phyloP scores from a whole-genome alignment of 108 stramenopile genomes.

The Nitzschia inconspicua region DNA sequence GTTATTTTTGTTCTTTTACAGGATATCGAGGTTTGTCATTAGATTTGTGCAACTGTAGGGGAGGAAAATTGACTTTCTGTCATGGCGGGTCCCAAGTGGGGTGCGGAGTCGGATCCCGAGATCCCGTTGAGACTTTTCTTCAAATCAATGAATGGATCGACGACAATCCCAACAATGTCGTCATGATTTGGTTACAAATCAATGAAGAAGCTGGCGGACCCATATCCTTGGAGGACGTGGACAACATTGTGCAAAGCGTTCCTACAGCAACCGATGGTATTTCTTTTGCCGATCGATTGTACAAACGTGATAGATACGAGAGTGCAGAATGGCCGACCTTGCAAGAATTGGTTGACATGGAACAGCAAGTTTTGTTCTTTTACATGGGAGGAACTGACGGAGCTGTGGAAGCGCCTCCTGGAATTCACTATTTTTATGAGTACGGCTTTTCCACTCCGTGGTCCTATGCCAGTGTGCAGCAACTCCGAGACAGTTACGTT shows the following conservation, averaged over 20 bases:
- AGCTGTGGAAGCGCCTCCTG: slow-evolving; percentile 20
- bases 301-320: slow-evolving; percentile 2
- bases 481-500: slow-evolving; percentile 31
- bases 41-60: slow-evolving; percentile 63
- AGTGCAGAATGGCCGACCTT: slow-evolving; percentile 53
- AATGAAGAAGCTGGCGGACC: slow-evolving; percentile 28
- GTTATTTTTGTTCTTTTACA: not conserved
- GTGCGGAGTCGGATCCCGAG: slow-evolving; percentile 51
- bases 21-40: slow-evolving; percentile 64
- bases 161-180: slow-evolving; percentile 45
- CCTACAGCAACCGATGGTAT: not conserved
- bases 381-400: slow-evolving; percentile 49
- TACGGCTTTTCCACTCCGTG: slow-evolving; percentile 57
- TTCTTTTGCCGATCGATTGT: slow-evolving; percentile 11
- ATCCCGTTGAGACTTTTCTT: slow-evolving; percentile 42
- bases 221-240: slow-evolving; percentile 10
- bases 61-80: slow-evolving; percentile 45
- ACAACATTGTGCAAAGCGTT: slow-evolving; percentile 7
- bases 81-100: slow-evolving; percentile 24
- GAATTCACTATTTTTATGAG: slow-evolving; percentile 42
- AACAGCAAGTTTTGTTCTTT: slow-evolving; percentile 59
- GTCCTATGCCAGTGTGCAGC: slow-evolving; percentile 29
- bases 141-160: slow-evolving; percentile 44
- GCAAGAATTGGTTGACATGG: slow-evolving; percentile 38
- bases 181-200: slow-evolving; percentile 57